Base-by-base conservation (phyloP, 352 stramenopile species). In the Thraustochytrium striatum region DNA sequence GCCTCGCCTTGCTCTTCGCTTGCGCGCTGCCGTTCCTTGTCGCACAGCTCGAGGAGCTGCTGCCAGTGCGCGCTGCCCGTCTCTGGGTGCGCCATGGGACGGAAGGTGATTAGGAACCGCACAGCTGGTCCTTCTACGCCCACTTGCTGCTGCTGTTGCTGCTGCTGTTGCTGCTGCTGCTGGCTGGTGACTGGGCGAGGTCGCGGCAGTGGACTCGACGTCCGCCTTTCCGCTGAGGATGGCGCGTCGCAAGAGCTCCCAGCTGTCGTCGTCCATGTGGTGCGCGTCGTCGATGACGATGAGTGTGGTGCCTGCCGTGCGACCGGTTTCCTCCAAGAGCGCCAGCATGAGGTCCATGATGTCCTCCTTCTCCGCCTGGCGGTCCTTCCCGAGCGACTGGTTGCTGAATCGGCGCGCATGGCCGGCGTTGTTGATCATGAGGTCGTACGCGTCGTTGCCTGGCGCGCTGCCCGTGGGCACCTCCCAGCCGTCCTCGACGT, bases 261-360 rank as follows among this genome's bases (percentile, higher is more conserved):
- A 58, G 52, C 65, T 75, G 21, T 30, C 65, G 32, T 70, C 41
- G 30, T 75, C 65, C 3, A 75, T 16, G 16, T 62, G 1, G 13
- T 75, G 65, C 7, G 65, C 65, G 30, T 75, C 65, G 39, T 75
- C 65, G 25, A 75, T 75, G 50, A 75, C 61, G 35, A 75, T 41
- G 13, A 70, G 16, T 9, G 68, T 43, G 25, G 65, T 30, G 5
- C 52, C 44, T 16, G 16, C 47, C 21, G 30, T 30, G n/a, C 41
- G 33, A 1, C 65, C 65, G 13, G 50, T 61, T 38, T 75, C 65
- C 32, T 75, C 65, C 21, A 75, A 38, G 11, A 75, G 65, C 9
- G 65, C 65, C 44, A 75, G 47, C 21, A 75, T 38, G 30, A 75
- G 19, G 30, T 75, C 65, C 28, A 75, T 62, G 30, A 75, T 75